Evolutionary conservation across 2,329 filamentous ascomycete genomes (phyloP), one percentile per base, ranked within the genome.

Genomic region (Akanthomyces dipterigenus): DNA sequence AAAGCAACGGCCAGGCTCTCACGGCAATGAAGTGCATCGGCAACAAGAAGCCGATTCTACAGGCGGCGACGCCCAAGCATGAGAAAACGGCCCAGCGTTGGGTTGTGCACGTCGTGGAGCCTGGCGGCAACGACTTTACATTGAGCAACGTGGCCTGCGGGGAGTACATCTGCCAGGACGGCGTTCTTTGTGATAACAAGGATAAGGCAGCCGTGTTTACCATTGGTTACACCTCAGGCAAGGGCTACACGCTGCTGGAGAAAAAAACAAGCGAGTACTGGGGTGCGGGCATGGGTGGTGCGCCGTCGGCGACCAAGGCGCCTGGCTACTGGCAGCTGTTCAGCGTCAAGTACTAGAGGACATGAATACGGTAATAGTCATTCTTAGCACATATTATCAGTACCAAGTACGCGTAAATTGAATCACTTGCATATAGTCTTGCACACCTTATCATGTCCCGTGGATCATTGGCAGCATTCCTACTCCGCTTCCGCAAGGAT

Each of bases 61-160:
- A 64, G 62, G 22, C 63, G 34, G 71, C 73, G 1, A 71, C 68
- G 1, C 40, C 68, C 0, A 64, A 68, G 3, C 80, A 83, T 64
- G 68, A 75, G 3, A 66, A 68, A 34, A 72, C 74, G 22, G 63
- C 68, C 2, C 81, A 83, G 65, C 75, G 81, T 38, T 83, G 80
- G 78, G 72, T 83, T 1, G 70, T 81, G 1, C 79, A 83, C 63
- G 74, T 77, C 4, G 61, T 68, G 1, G 53, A 63, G 38, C 42
- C 58, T 1, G 69, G 71, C n/a, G 69, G 69, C 20, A 64, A 61
- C 11, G 62, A 65, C 1, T 75, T 74, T 46, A 61, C 66, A 7
- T 61, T 74, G 11, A 64, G 63, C 26, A 70, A 67, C 49, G 67
- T 66, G 46, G 50, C 62, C 9, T 64, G 69, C 49, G 59, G 62